Percentiles rank a stretch among this genome's conserved stretches.
Evolutionary conservation across 805 yeast species (phyloP).

Genomic region (Huiozyma naganishii): DNA sequence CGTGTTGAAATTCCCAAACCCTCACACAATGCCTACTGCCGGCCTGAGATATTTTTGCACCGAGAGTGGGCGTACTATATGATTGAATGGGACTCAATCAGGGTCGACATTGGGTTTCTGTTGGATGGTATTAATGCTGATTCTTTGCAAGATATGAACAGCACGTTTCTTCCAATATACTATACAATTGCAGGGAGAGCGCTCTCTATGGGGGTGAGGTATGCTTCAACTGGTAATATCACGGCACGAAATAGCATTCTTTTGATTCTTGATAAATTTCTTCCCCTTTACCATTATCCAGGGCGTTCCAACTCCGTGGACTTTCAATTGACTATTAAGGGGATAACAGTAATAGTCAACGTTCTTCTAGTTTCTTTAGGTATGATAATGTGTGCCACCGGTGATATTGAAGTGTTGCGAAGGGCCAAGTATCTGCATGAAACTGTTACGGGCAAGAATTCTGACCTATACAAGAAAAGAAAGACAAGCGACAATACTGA

Average conservation of each 20-base stretch:
- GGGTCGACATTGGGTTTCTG: slow-evolving; percentile 26
- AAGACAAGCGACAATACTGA: neutral
- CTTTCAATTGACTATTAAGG: slow-evolving; percentile 38
- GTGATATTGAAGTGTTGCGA: slow-evolving; percentile 70
- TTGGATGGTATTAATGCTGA: slow-evolving; percentile 8
- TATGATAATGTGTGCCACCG: slow-evolving; percentile 80
- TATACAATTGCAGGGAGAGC: slow-evolving; percentile 67
- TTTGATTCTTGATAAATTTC: slow-evolving; percentile 18
- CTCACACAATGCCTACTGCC: slow-evolving; percentile 9
- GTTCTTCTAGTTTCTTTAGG: slow-evolving; percentile 55
- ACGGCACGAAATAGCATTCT: slow-evolving; percentile 39
- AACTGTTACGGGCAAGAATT: slow-evolving; percentile 30
- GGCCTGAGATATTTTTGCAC: slow-evolving; percentile 69
- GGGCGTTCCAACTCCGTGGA: slow-evolving; percentile 36
- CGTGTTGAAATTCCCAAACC: slow-evolving; percentile 46
- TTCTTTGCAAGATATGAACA: slow-evolving; percentile 29
- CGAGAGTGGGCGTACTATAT: slow-evolving; percentile 53
- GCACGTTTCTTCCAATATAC: slow-evolving; percentile 52
- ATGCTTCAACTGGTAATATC: slow-evolving; percentile 56
- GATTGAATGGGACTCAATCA: slow-evolving; percentile 63
- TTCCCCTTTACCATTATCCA: slow-evolving; percentile 23
- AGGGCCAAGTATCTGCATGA: slow-evolving; percentile 64
- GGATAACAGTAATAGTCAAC: slow-evolving; percentile 47
- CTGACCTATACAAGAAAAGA: slow-evolving; percentile 15
- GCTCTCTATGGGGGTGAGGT: slow-evolving; percentile 61